Conservation (phyloP, 1,139 yeast species). For the Pichia sp. region DNA sequence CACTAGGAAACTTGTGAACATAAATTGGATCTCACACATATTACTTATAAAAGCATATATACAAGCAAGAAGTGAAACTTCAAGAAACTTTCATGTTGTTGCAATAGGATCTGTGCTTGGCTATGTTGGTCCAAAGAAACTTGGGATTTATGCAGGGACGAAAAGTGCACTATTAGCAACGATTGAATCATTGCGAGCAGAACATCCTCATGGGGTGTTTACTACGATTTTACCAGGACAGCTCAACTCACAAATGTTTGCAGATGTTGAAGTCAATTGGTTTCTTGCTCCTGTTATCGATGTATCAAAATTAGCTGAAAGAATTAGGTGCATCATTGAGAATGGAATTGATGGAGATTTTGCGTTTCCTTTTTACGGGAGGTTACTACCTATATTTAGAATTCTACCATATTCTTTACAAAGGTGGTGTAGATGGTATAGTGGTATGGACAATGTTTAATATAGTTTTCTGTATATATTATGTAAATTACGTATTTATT, state of each 20-base stretch:
- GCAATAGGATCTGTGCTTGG: slow-evolving; percentile 68
- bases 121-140: slow-evolving; percentile 58
- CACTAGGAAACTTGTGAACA: slow-evolving; percentile 37
- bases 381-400: slow-evolving; percentile 47
- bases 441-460: slow-evolving; percentile 41
- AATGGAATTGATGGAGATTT: slow-evolving; percentile 48
- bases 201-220: slow-evolving; percentile 29
- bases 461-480: neutral
- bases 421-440: slow-evolving; percentile 40
- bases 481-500: slow-evolving; percentile 7
- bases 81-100: slow-evolving; percentile 49
- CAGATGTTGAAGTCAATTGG: slow-evolving; percentile 51
- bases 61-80: slow-evolving; percentile 15
- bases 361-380: slow-evolving; percentile 53
- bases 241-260: slow-evolving; percentile 53
- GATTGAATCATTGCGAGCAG: slow-evolving; percentile 53
- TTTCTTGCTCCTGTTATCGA: slow-evolving; percentile 61
- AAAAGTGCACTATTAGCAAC: slow-evolving; percentile 56
- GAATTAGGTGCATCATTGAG: slow-evolving; percentile 36
- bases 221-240: slow-evolving; percentile 60
- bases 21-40: slow-evolving; percentile 54
- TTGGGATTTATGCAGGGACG: slow-evolving; percentile 58
- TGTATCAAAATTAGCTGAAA: slow-evolving; percentile 35
- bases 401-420: slow-evolving; percentile 45
- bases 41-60: slow-evolving; percentile 41